Base-by-base conservation (phyloP, 805 yeast genomes). In the Cyberlindnera mrakii region DNA sequence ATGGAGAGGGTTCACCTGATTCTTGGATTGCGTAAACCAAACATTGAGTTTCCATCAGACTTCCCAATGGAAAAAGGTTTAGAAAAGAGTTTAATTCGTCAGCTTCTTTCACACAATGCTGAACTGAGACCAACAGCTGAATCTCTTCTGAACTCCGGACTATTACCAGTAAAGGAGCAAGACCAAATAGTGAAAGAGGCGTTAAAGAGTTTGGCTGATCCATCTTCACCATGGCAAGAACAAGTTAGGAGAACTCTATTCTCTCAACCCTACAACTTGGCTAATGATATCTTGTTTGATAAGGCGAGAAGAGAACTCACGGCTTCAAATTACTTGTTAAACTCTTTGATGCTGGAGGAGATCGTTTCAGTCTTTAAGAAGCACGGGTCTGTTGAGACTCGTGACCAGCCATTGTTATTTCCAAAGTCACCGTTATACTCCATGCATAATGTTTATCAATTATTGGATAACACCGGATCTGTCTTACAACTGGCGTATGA, bases 161-260 rank as follows among this genome's bases (percentile, higher is more conserved):
- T 82, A 60, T 66, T 93, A 18, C 96, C 97, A 0, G 85, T 87
- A 0, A 88, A 86, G 44, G 91, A 88, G 49, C 95, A 89, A 54
- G 97, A 93, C 57, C 86, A 85, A 56, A 75, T 88, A 10, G 85
- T 93, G 46, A 84, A 86, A 56, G 96, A 89, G 55, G 96, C 96
- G 0, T 68, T 93, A 50, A 79, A 81, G 50, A 85, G 89, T 25
- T 64, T 93, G 45, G 84, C 96, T 0, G 90, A 89, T 59, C 91
- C 96, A 0, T 80, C 93, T 0, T 86, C 96, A 0, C 90, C 96
- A 1, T 89, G 96, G 95, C 93, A 90, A 51, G 86, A 81, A 49
- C 95, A 89, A 60, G 96, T 93, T 0, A 75, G 96, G 56, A 85
- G 83, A 42, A 84, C 93, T 0, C 65, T 93, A 30, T 93, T 93